Base-by-base conservation (phyloP, 2,329 filamentous ascomycete genomes). In the Verruconis gallopava region DNA sequence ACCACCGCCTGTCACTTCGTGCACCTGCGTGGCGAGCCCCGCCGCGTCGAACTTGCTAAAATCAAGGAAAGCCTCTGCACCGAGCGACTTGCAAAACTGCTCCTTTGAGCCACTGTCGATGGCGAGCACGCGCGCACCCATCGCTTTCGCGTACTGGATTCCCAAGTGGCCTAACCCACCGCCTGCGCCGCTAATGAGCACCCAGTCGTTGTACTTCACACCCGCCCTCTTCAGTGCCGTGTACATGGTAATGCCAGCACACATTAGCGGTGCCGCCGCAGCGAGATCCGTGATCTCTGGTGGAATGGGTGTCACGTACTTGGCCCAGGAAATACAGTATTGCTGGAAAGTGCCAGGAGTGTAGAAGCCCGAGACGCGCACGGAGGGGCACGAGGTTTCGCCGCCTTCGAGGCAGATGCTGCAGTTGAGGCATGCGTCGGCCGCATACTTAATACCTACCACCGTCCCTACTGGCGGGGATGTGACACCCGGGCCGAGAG, bases 261-360 rank as follows among this genome's bases (percentile, higher is more conserved):
- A 77, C 11, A 71, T 71, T 17, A 77, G 55, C 4, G 73, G 73
- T 35, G 71, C 73, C 12, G 72, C 73, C 13, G 61, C 25, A n/a
- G 25, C 25, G 25, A 30, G 25, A n/a, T 30, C 25, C 9, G 25
- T 30, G 25, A 30, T 30, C 25, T 9, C 6, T 9, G 25, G 6
- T n/a, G 25, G 25, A 30, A 30, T 30, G 25, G 25, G 25, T 30
- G 25, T 30, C 6, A 30, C 25, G n/a, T 30, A 30, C 25, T 30
- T 30, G 25, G 25, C 25, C 25, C 25, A 30, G 9, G 25, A 30
- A n/a, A 30, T 30, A n/a, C 6, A n/a, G n/a, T 30, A 30, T 30
- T 30, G 25, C 25, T 30, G 25, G 25, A 30, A 30, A 9, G 25
- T 30, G 25, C 25, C 25, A 30, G 25, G 25, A 9, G 25, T 30